Evolutionary conservation across 2,329 filamentous ascomycete species (phyloP), one percentile per base, ranked within the genome.

Genomic region (Fusarium marasasianum): DNA sequence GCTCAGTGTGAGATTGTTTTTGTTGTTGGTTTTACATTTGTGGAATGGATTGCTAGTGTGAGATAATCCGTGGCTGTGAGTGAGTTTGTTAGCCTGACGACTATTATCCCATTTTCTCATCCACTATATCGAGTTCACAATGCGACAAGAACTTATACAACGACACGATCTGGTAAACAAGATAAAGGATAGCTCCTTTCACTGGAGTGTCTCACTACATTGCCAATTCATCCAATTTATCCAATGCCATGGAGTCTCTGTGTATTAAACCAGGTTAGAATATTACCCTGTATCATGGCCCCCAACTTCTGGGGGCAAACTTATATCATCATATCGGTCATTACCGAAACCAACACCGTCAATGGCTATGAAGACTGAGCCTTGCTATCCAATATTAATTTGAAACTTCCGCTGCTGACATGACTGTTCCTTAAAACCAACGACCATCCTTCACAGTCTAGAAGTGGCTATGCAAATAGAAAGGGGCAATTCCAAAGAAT

Each of bases 391-490:
- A 14, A 12, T 45, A 13, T 44, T 6, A 31, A 35, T 13, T 35
- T 35, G n/a, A 40, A 38, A n/a, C 15, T 50, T 44, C 26, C 4
- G 14, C 20, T 40, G 55, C 31, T 57, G 45, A 63, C 45, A 37
- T 29, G 47, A 40, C 8, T 33, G 4, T 31, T 22, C 18, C 53
- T 66, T 33, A 18, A 50, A 37, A 14, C 15, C 33, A 55, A 37
- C 43, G 13, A 37, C 6, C 45, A 51, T 61, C 67, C 48, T 55
- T 45, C 24, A n/a, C 9, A 17, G 33, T 66, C 44, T 41, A 40
- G 24, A 20, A 20, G 54, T 71, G 68, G 67, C 59, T 70, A 41
- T 70, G 66, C 24, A 48, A 31, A 41, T 14, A 18, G 17, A 64
- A 48, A 26, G 41, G 47, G 38, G n/a, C 13, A 53, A 53, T 22